Conservation (phyloP, 352 stramenopile species). For the Phytophthora boehmeriae region DNA sequence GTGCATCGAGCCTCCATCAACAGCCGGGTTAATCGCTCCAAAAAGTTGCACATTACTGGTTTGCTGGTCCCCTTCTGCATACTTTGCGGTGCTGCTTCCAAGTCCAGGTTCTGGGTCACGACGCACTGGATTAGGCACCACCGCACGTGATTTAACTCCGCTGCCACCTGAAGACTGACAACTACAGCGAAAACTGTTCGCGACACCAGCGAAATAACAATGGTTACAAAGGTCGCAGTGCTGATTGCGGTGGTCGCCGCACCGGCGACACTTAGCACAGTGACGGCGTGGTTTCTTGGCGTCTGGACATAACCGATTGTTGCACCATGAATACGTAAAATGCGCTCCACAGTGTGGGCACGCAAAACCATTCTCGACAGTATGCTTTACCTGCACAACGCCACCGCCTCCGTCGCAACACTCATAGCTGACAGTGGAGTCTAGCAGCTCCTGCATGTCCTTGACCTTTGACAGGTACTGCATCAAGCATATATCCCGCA, state of each 20-base stretch:
- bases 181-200: conserved; percentile 85
- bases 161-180: conserved; percentile 52
- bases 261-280: conserved; percentile 79
- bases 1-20: conserved; percentile 13
- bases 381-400: conserved; percentile 69
- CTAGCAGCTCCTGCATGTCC: conserved; percentile 81
- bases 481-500: conserved; percentile 79
- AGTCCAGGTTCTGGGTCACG: conserved; percentile 15
- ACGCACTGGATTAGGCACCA: conserved; percentile 48
- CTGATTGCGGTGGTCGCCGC: conserved; percentile 80
- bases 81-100: conserved; percentile 4
- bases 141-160: conserved; percentile 50
- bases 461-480: conserved; percentile 85
- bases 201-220: conserved; percentile 86
- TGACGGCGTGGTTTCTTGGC: conserved; percentile 82
- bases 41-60: conserved; percentile 11
- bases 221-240: conserved; percentile 85
- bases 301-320: conserved; percentile 72
- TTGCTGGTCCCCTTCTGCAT: conserved; percentile 16
- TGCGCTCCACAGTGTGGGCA: conserved; percentile 62
- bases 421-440: conserved; percentile 71
- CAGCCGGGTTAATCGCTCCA: conserved; percentile 12
- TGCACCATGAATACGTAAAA: conserved; percentile 87
- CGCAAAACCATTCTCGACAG: conserved; percentile 62
- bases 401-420: conserved; percentile 58